Evolutionary conservation across 768 basidiomycete genomes (phyloP).

Genomic region (Pleurotus tuoliensis): DNA sequence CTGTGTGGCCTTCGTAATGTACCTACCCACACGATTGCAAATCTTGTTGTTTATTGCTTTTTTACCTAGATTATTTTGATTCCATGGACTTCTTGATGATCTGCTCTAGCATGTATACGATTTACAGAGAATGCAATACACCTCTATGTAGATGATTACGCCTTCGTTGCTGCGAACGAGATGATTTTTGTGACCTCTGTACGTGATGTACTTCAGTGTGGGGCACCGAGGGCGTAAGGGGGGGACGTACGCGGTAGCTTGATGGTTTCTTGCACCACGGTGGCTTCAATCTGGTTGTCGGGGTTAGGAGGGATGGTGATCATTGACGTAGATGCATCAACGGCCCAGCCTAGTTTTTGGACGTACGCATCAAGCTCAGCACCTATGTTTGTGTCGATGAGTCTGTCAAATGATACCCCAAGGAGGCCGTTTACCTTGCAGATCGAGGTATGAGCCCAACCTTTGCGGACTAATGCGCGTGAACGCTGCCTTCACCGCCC

Average conservation of each 20-base stretch:
- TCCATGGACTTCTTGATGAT: not conserved
- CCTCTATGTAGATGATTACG: slow-evolving; percentile 22
- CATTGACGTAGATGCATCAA: slow-evolving; percentile 50
- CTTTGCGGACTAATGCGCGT: slow-evolving; percentile 66
- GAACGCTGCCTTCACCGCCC: slow-evolving; percentile 77
- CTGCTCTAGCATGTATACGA: not conserved
- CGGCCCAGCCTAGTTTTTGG: slow-evolving; percentile 61
- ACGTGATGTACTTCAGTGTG: slow-evolving; percentile 8
- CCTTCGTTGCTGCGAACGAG: slow-evolving; percentile 57
- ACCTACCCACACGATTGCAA: no score
- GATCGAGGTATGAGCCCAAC: slow-evolving; percentile 66
- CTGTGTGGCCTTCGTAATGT: slow-evolving; percentile 40
- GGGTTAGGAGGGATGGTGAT: slow-evolving; percentile 74
- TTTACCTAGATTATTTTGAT: not conserved
- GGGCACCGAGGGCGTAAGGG: not conserved
- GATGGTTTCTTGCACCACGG: slow-evolving; percentile 79
- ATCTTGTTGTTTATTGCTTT: no score
- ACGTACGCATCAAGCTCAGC: slow-evolving; percentile 57
- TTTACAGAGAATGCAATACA: not conserved
- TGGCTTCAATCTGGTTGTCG: slow-evolving; percentile 85
- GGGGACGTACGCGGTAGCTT: slow-evolving; percentile 68
- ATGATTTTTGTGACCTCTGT: slow-evolving; percentile 76
- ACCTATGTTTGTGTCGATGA: slow-evolving; percentile 29
- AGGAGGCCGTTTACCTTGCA: slow-evolving; percentile 42
- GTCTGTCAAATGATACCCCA: not conserved